phyloP scores from a whole-genome alignment of 257 asterid species.

The Nicotiana undulata region DNA sequence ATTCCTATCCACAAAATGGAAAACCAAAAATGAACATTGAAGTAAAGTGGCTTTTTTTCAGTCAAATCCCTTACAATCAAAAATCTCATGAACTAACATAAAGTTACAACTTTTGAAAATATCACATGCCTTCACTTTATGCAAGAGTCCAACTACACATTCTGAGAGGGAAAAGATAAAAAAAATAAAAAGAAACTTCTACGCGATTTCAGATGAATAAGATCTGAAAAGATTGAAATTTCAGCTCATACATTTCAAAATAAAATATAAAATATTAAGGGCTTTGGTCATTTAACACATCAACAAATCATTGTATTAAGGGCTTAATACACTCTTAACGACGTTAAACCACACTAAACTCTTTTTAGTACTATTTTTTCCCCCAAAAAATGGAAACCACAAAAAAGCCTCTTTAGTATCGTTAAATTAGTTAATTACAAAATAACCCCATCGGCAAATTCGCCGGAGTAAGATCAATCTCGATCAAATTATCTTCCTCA shows the following conservation, averaged over 20 bases:
- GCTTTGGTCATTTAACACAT: not conserved
- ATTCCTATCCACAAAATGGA: not conserved
- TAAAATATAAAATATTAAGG: not conserved
- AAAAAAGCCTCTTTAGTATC: not conserved
- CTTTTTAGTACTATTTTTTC: not conserved
- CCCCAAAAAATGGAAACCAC: not conserved
- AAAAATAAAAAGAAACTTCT: not conserved
- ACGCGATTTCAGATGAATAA: not conserved
- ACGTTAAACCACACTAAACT: not conserved
- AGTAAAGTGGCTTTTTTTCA: not conserved
- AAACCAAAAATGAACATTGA: not conserved
- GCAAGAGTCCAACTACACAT: not conserved
- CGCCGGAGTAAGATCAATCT: conserved; percentile 61
- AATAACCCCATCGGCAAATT: conserved; percentile 4
- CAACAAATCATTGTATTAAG: not conserved
- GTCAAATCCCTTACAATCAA: not conserved
- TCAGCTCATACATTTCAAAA: too few species aligned
- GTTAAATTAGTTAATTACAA: conserved; percentile 7
- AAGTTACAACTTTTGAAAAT: not conserved
- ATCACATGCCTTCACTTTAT: not conserved
- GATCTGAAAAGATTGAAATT: not conserved
- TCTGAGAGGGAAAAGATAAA: not conserved
- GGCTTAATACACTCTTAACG: not conserved
- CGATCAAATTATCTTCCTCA: conserved; percentile 82
- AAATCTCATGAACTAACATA: not conserved